These are phyloP conservation scores for Strigomonas culicis DNA, from an alignment of 208 protist species.

Conservation along the genomic window DNA sequence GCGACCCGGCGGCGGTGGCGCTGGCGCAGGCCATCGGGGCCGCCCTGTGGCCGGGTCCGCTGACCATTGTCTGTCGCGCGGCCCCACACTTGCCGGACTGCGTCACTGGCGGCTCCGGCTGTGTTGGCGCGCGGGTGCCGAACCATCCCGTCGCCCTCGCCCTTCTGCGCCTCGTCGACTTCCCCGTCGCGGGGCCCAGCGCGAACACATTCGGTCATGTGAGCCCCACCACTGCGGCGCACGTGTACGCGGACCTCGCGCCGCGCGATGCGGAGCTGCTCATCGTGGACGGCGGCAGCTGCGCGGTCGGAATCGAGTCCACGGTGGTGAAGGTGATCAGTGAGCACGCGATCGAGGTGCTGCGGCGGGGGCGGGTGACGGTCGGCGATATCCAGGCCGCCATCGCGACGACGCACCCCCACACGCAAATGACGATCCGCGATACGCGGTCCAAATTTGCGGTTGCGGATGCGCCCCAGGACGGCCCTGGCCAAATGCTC, in stretches of 20 bases:
- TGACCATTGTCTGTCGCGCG: slow-evolving; percentile 88
- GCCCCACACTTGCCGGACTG: slow-evolving; percentile 48
- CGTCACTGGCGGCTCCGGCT: slow-evolving; percentile 86
- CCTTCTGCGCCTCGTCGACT: slow-evolving; percentile 59
- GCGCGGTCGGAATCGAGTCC: slow-evolving; percentile 91
- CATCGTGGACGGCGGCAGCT: slow-evolving; percentile 86
- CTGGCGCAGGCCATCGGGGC: slow-evolving; percentile 59
- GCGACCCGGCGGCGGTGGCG: slow-evolving; percentile 34
- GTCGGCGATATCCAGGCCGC: slow-evolving; percentile 61
- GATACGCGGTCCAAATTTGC: slow-evolving; percentile 54
- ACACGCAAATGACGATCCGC: slow-evolving; percentile 50
- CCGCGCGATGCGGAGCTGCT: slow-evolving; percentile 63
- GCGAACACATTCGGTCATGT: slow-evolving; percentile 94
- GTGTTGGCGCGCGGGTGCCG: slow-evolving; percentile 86
- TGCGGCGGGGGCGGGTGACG: slow-evolving; percentile 75
- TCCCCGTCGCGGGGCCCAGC: slow-evolving; percentile 89
- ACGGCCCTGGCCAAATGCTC: slow-evolving; percentile 89
- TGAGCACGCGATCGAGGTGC: slow-evolving; percentile 54
- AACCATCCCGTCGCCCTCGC: slow-evolving; percentile 58
- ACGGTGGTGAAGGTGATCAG: slow-evolving; percentile 85
- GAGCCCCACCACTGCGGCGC: slow-evolving; percentile 84
- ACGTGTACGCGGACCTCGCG: slow-evolving; percentile 91
- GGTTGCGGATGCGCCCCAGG: slow-evolving; percentile 53
- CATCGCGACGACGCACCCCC: slow-evolving; percentile 31
- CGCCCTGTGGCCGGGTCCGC: slow-evolving; percentile 90